Evolutionary conservation across 2,329 filamentous ascomycete species (phyloP).

Genomic region (Phyllosticta paracitricarpa): DNA sequence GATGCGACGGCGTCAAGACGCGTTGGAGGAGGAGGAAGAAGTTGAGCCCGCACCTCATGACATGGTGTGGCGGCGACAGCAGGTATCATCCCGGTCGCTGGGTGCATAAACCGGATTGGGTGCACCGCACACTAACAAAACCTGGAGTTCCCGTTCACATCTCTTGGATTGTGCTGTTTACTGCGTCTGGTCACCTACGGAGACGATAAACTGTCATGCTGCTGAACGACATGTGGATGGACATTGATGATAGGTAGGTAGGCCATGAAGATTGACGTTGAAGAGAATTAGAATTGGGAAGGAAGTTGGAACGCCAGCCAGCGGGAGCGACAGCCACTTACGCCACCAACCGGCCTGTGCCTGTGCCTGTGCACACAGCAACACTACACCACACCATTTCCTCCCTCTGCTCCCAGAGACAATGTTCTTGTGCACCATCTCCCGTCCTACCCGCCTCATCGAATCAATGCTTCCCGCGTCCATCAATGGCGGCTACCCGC

Average conservation of each 20-base stretch:
- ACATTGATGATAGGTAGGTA: not conserved
- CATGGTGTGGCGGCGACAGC: not conserved
- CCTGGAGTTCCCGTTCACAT: not conserved
- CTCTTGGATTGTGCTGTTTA: not conserved
- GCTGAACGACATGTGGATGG: no score
- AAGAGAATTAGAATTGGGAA: no score
- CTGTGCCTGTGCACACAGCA: no score
- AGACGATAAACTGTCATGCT: no score
- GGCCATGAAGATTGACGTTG: not conserved
- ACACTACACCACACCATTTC: not conserved
- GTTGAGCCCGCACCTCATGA: not conserved
- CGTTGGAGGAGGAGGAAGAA: not conserved
- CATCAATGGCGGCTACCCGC: not conserved
- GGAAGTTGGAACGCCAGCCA: not conserved
- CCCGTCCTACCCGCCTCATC: not conserved
- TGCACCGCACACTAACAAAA: not conserved
- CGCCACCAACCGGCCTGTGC: not conserved
- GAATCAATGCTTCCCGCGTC: not conserved
- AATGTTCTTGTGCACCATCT: not conserved
- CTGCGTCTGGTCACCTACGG: no score
- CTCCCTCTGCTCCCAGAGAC: not conserved
- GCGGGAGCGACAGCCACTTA: not conserved
- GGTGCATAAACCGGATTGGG: not conserved
- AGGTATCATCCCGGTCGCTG: not conserved
- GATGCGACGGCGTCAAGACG: not conserved